Percentiles rank a stretch among this genome's conserved stretches.
These are phyloP conservation scores for Trypanosoma boissoni DNA, from an alignment of 208 protist species.

Conservation along the genomic window DNA sequence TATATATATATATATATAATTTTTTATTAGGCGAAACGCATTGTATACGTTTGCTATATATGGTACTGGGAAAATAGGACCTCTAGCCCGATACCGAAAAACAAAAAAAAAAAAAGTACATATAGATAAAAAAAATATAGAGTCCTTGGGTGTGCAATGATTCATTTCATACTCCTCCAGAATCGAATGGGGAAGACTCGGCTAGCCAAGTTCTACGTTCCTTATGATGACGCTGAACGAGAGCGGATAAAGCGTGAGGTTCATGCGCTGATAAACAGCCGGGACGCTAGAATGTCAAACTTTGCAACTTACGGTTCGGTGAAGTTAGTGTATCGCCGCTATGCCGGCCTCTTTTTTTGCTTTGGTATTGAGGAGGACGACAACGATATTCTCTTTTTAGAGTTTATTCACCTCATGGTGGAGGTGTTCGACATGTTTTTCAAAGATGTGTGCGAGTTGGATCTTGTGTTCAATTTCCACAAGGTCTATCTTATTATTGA, in stretches of 20 bases:
- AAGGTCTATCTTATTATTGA: conserved; percentile 99
- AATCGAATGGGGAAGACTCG: conserved; percentile 99
- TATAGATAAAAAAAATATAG: neutral
- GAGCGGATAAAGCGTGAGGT: conserved; percentile 94
- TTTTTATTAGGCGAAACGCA: too few species aligned
- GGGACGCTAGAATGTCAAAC: conserved; percentile 95
- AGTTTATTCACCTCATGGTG: conserved; percentile 98
- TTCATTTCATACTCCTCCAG: conserved; percentile 98
- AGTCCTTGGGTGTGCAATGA: conserved; percentile 55
- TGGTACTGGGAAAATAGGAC: too few species aligned
- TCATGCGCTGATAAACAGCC: conserved; percentile 93
- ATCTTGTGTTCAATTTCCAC: conserved; percentile 99
- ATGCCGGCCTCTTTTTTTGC: conserved; percentile 99
- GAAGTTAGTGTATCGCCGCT: conserved; percentile 98
- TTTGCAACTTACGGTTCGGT: conserved; percentile 95
- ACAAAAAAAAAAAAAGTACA: neutral
- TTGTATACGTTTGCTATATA: too few species aligned
- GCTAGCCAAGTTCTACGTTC: conserved; percentile 98
- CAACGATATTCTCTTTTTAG: conserved; percentile 98
- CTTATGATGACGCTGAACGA: conserved; percentile 95
- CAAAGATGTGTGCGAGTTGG: conserved; percentile 99
- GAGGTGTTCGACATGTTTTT: conserved; percentile 99
- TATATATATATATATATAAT: too few species aligned
- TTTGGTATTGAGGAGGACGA: conserved; percentile 97
- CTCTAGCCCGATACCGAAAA: too few species aligned